phyloP scores from a whole-genome alignment of 495 filamentous ascomycete genomes.

The Neurospora intermedia region DNA sequence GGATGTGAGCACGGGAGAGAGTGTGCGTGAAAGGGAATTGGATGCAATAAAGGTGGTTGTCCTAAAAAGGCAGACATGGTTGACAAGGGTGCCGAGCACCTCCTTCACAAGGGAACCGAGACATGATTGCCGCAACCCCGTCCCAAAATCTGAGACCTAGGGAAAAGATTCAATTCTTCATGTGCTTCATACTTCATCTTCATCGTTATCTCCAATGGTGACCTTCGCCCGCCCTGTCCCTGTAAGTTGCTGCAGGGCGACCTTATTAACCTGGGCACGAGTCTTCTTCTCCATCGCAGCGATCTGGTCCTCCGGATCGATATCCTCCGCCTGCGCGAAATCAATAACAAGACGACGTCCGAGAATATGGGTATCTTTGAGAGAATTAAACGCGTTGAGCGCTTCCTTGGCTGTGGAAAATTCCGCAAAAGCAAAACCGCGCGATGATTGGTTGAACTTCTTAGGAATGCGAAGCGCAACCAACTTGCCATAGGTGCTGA shows the following conservation, averaged over 20 bases:
- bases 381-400: conserved; percentile 79
- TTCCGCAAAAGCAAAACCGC: conserved; percentile 95
- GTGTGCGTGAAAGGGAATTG: conserved; percentile 8
- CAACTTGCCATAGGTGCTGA: conserved; percentile 83
- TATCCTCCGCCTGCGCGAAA: conserved; percentile 72
- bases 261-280: conserved; percentile 72
- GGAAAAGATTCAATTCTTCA: conserved; percentile 11
- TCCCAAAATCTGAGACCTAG: conserved; percentile 7
- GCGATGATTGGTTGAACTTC: conserved; percentile 76
- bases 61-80: conserved; percentile 8
- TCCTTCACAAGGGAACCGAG: conserved; percentile 17
- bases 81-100: conserved; percentile 5
- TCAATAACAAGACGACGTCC: conserved; percentile 82
- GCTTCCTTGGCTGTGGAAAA: conserved; percentile 89
- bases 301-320: conserved; percentile 92
- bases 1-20: conserved; percentile 2
- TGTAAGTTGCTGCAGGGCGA: conserved; percentile 78
- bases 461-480: conserved; percentile 87
- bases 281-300: conserved; percentile 93
- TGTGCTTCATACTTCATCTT: conserved; percentile 36
- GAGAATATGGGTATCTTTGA: conserved; percentile 87
- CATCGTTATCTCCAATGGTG: conserved; percentile 65
- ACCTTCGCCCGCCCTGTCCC: conserved; percentile 78
- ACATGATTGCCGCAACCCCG: conserved; percentile 7
- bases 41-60: conserved; percentile 3